Base-by-base conservation (phyloP, 2,329 filamentous ascomycete species). In the Aulographum hederae region DNA sequence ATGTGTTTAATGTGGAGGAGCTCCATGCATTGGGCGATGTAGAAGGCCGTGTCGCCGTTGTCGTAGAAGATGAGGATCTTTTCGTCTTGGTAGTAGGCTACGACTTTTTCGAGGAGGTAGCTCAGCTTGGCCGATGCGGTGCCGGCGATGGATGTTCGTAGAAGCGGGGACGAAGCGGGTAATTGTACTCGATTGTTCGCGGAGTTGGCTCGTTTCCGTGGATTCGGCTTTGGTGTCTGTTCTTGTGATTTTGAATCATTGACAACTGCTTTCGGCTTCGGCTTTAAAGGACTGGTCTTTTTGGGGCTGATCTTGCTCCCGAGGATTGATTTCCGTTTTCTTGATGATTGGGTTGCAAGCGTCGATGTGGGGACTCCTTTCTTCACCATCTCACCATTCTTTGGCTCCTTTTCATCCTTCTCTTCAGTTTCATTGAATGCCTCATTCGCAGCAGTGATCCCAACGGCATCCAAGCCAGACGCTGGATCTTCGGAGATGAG, bases 1-100 rank as follows among this genome's bases (percentile, higher is more conserved):
- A 72, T 62, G 39, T 73, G 70, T 20, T 69, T 62, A 30, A 75
- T 53, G 6, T 68, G 62, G 2, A 76, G 52, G 19, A 86, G 63
- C 41, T 94, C 85, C 0, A 95, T 63, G 18, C 77, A 72, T 46
- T 84, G 74, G 0, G 81, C 78, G 25, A 94, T 67, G 54, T 91
- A 93, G 51, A 70, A 92, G 1, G 82, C 85, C 2, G 78, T 66
- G 42, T 92, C 86, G 37, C 89, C 78, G 19, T 78, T 77, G 37
- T 92, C 82, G 48, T 93, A 94, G 50, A 95, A 95, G 6, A 94
- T 67, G 32, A 94, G 70, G 3, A 91, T 89, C 51, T 94, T 92
- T 44, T 93, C 84, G 0, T 65, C 54, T 1, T 62, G 52, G 32
- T 89, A 70, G 38, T 85, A 62, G 32, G 66, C 59, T 4, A 73